Conservation (phyloP, 2,329 filamentous ascomycete genomes). For the Cercospora berteroae region DNA sequence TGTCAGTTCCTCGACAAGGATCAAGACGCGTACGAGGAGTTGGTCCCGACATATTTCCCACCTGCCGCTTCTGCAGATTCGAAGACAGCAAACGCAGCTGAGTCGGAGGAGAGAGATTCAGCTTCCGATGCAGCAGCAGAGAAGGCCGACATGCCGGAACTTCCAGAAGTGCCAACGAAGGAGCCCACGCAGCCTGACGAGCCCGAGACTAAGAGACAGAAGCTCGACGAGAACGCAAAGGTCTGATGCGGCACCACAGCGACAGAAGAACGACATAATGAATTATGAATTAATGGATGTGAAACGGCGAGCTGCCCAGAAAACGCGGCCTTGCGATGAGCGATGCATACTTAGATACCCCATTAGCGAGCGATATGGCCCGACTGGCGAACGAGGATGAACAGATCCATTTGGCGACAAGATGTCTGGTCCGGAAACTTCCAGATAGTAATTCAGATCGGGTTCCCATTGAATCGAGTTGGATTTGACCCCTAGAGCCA, state of each 20-base stretch:
- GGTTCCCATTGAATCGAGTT: not conserved
- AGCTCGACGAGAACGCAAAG: conserved; percentile 31
- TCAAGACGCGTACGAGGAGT: conserved; percentile 65
- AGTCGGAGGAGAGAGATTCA: not conserved
- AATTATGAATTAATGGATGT: not conserved
- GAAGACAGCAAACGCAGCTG: not conserved
- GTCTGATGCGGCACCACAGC: not conserved
- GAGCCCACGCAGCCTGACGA: conserved; percentile 47
- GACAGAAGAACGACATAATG: not conserved
- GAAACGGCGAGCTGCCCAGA: not conserved
- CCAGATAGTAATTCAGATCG: not conserved
- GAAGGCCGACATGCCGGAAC: conserved; percentile 40
- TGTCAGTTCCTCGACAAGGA: conserved; percentile 81
- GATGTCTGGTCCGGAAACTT: not conserved
- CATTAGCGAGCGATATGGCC: not conserved
- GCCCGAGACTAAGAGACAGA: conserved; percentile 50
- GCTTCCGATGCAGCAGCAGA: not conserved
- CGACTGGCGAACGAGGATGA: not conserved
- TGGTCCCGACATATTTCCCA: conserved; percentile 46
- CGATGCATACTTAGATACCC: conserved; percentile 2
- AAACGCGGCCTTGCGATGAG: not conserved
- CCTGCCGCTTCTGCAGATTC: conserved; percentile 34
- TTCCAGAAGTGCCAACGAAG: conserved; percentile 51
- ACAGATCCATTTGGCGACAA: not conserved
- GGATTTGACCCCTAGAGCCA: too few species aligned